Conservation (phyloP, 306 rosid genomes). For the Trichosanthes cucumerina region DNA sequence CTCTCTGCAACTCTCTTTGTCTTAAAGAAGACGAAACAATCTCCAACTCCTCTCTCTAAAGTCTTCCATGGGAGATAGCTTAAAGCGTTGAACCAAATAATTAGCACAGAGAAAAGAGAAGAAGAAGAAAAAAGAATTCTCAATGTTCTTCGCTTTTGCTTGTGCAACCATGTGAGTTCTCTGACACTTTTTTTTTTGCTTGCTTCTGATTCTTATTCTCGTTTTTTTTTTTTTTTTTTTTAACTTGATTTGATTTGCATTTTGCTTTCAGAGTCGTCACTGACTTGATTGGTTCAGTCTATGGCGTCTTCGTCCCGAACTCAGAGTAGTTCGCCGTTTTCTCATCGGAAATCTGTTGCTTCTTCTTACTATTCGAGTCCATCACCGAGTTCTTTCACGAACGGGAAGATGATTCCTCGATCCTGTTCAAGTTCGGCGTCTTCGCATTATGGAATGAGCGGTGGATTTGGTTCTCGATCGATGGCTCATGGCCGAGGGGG, state of each 20-base stretch:
- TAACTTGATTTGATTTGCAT: conserved; percentile 4
- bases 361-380: conserved; percentile 79
- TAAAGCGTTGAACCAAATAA: conserved; percentile 15
- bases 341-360: conserved; percentile 64
- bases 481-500: conserved; percentile 52
- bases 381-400: conserved; percentile 60
- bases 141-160: conserved; percentile 42
- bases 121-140: conserved; percentile 16
- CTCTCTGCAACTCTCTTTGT: conserved; percentile 47
- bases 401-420: conserved; percentile 69
- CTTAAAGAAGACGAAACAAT: conserved; percentile 79
- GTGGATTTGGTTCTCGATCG: conserved; percentile 70
- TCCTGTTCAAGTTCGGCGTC: conserved; percentile 69
- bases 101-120: not conserved
- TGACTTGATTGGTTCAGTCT: conserved; percentile 31
- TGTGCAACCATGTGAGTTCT: conserved; percentile 62
- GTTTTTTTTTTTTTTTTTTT: not conserved
- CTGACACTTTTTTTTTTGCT: conserved; percentile 51
- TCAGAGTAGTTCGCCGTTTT: conserved; percentile 90
- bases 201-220: conserved; percentile 11
- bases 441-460: conserved; percentile 57
- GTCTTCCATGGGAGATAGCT: conserved; percentile 14
- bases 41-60: conserved; percentile 14
- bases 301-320: conserved; percentile 96
- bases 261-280: conserved; percentile 41